These are phyloP conservation scores for Taxawa tesnikishii DNA, from an alignment of 2,329 filamentous ascomycete species.

Conservation along the genomic window DNA sequence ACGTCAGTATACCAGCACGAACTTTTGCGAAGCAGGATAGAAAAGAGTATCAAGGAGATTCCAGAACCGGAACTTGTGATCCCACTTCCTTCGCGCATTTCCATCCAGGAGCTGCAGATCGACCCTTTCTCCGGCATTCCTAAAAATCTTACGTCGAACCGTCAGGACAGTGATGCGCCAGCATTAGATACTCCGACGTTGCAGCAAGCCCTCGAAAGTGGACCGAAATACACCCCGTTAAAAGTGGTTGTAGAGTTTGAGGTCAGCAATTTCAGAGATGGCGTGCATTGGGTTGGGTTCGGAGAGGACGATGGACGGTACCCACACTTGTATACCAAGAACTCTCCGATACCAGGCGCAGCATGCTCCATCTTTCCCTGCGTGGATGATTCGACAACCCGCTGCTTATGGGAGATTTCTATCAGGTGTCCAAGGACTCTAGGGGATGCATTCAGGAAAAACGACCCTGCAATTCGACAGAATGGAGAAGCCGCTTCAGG, in stretches of 20 bases:
- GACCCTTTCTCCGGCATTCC: conserved; percentile 27
- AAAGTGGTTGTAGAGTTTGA: conserved; percentile 64
- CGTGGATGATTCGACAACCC: conserved; percentile 69
- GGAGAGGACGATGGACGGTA: conserved; percentile 69
- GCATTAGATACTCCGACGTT: conserved; percentile 14
- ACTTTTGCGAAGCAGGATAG: conserved; percentile 56
- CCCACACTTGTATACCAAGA: conserved; percentile 82
- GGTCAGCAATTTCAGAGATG: conserved; percentile 66
- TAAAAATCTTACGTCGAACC: conserved; percentile 17
- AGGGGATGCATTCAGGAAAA: conserved; percentile 53
- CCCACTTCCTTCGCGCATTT: conserved; percentile 46
- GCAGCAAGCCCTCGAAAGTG: conserved; percentile 15
- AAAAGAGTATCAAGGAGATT: conserved; percentile 40
- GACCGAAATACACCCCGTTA: conserved; percentile 44
- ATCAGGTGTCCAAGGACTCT: conserved; percentile 78
- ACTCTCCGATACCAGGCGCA: conserved; percentile 64
- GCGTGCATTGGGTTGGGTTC: conserved; percentile 81
- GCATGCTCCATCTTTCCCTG: conserved; percentile 87
- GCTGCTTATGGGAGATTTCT: conserved; percentile 78
- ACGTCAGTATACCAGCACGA: conserved; percentile 64
- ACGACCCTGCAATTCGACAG: conserved; percentile 9
- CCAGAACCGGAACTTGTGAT: conserved; percentile 47
- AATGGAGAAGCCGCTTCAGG: conserved; percentile 5
- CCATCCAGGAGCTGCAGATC: conserved; percentile 48
- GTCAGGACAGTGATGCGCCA: conserved; percentile 17